A percentile compares a stretch with the other conserved stretches of the same genome.
Conservation (phyloP, 148 eudicot species). For the Rheum nobile region DNA sequence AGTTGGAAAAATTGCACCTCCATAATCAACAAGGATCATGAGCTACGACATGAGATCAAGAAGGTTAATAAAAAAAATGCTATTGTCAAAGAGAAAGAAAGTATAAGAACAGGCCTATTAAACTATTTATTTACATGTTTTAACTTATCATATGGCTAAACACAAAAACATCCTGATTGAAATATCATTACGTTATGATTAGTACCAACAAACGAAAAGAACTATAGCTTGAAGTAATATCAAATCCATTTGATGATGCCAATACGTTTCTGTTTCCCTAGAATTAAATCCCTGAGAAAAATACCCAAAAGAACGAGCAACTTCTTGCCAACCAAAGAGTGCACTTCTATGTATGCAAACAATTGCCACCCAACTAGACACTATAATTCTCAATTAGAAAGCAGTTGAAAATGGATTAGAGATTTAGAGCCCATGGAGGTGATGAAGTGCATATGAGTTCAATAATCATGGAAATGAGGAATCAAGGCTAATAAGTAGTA, state of each 20-base stretch:
- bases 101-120: background rate
- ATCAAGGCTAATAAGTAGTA: too few species aligned
- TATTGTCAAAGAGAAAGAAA: background rate
- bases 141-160: background rate
- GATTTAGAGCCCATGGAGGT: background rate
- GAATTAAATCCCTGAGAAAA: background rate
- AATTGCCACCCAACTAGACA: background rate
- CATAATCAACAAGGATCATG: slow-evolving; percentile 85
- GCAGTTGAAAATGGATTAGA: too few species aligned
- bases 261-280: background rate
- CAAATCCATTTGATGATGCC: background rate
- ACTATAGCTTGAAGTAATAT: background rate
- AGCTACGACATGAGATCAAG: slow-evolving; percentile 29
- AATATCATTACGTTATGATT: background rate
- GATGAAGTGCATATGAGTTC: too few species aligned
- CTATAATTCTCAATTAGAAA: background rate
- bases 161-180: background rate
- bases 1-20: slow-evolving; percentile 54
- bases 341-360: background rate
- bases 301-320: background rate
- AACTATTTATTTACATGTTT: background rate
- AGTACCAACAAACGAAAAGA: background rate
- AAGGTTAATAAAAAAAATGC: background rate
- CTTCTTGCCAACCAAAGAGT: background rate
- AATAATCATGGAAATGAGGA: too few species aligned